Evolutionary conservation across 1,139 yeast genomes (phyloP), one percentile per base, ranked within the genome.

Genomic region (Nakaseomyces sp.): DNA sequence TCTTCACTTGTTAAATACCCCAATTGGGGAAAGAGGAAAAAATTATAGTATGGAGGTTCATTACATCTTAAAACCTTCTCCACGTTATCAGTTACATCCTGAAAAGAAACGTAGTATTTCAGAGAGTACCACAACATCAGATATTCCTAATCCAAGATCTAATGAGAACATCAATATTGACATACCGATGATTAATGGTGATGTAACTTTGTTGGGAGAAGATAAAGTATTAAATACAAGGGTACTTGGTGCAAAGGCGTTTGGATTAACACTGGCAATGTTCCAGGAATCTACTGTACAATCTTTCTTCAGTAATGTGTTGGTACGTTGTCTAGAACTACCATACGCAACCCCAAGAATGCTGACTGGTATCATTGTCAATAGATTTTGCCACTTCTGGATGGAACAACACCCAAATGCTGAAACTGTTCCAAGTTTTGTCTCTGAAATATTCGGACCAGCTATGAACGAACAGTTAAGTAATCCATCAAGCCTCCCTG

Each of bases 141-240:
- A 54, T 42, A 67, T 74, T 10, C 83, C 79, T 26, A 66, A 71
- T n/a, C 78, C 84, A 1, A 73, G 70, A 40, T 76, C 71, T 42
- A 52, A 51, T 37, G 86, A 81, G 45, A 69, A 77, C 49, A 77
- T 89, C 38, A 88, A 91, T 58, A 89, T 93, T 46, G 99, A 93
- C 64, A 82, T 95, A 2, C 96, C 98, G 4, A 82, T 93, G 64
- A 77, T 84, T 48, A 76, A 79, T 43, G 98, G 98, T 54, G 99
- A 93, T 66, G 84, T 91, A 16, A 81, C 89, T 50, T 69, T 93
- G 33, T 77, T 93, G 20, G 96, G 95, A 0, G 67, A 74, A 44
- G 89, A 86, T 35, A 77, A 77, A 0, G 77, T 93, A 47, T 69
- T 87, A 38, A 74, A 81, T 42, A 84, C 95, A 3, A 81, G 93